These are phyloP conservation scores for Penicillium cataractarum DNA, from an alignment of 495 filamentous ascomycete species.

Conservation along the genomic window DNA sequence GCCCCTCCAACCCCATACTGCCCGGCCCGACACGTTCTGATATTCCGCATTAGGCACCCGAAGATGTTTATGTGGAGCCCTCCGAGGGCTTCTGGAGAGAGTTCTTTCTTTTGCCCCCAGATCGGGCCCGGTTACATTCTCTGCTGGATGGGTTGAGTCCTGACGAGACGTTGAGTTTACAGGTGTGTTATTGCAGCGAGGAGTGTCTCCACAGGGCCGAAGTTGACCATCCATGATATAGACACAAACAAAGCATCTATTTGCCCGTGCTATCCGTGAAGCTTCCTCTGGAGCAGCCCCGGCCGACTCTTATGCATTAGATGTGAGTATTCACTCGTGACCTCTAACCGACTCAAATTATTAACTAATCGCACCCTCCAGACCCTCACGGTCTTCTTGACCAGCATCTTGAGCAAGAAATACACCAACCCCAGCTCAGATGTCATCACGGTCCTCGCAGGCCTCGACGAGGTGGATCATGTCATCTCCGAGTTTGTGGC, in stretches of 20 bases:
- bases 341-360: not conserved
- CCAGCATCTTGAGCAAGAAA: constrained; percentile 77
- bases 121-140: constrained; percentile 63
- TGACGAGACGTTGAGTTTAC: constrained; percentile 74
- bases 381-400: constrained; percentile 90
- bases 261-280: constrained; percentile 69
- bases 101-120: constrained; percentile 86
- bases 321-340: constrained; percentile 60
- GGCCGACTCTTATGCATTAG: constrained; percentile 78
- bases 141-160: constrained; percentile 69
- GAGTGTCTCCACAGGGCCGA: not conserved
- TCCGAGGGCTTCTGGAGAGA: constrained; percentile 95
- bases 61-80: constrained; percentile 62
- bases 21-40: not conserved
- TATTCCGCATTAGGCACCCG: constrained; percentile 8
- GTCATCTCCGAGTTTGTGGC: constrained; percentile 88
- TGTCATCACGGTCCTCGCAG: constrained; percentile 86
- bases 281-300: constrained; percentile 64
- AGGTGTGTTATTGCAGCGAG: constrained; percentile 48
- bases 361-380: constrained; percentile 52
- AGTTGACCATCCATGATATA: constrained; percentile 27
- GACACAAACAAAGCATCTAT: constrained; percentile 76
- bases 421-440: constrained; percentile 97
- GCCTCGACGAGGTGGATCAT: constrained; percentile 81
- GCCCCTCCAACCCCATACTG: constrained; percentile 15